phyloP scores from a whole-genome alignment of 225 moss, liverwort and hornwort species.

The Straminergon stramineum region DNA sequence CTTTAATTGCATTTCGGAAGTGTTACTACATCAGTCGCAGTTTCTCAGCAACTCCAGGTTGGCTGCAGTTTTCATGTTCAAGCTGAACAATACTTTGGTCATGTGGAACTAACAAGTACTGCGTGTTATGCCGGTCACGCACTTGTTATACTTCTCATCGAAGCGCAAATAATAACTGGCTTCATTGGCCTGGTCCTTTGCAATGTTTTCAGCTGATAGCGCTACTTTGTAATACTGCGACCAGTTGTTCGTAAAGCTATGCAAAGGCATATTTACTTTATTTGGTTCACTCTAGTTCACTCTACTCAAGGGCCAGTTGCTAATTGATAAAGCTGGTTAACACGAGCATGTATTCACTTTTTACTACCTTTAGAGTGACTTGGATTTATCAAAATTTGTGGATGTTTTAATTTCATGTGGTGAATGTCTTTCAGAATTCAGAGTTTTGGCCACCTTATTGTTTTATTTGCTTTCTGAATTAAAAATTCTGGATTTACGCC shows the following conservation, averaged over 20 bases:
- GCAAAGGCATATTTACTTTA: neutral
- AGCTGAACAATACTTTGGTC: neutral
- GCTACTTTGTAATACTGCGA: neutral
- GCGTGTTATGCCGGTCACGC: neutral
- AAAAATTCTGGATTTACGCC: neutral
- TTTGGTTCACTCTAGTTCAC: neutral
- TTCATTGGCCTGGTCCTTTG: neutral
- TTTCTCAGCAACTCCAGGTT: neutral
- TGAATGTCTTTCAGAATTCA: neutral
- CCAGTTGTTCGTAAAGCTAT: neutral
- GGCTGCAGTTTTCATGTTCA: neutral
- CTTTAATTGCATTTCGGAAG: neutral
- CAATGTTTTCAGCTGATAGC: neutral
- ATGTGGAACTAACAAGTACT: neutral
- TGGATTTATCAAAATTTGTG: neutral
- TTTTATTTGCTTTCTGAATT: neutral
- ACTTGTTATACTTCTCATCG: neutral
- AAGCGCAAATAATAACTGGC: neutral
- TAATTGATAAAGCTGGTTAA: neutral
- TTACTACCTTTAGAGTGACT: neutral
- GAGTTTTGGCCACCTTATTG: neutral
- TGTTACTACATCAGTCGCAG: neutral
- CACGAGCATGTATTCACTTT: neutral
- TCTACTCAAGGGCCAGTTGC: neutral
- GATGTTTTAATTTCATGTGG: neutral